Evolutionary conservation across 208 protist species (phyloP).

Genomic region (Crithidia acanthocephali): DNA sequence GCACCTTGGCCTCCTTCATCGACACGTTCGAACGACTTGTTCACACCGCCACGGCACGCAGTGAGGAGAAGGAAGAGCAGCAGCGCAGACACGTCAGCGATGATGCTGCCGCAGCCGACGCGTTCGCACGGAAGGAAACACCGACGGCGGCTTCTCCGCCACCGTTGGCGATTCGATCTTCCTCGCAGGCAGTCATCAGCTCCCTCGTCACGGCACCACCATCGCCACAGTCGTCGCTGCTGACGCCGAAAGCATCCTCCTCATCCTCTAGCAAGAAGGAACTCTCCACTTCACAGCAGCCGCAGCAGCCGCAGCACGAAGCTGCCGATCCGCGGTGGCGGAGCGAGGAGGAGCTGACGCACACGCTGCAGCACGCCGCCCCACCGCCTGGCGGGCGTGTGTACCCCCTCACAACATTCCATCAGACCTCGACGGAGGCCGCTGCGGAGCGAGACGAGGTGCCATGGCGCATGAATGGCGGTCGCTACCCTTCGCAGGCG

Average conservation of each 20-base stretch:
- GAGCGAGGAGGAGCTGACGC: too few relatives aligned
- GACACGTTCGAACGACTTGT: background rate
- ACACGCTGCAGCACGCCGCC: too few relatives aligned
- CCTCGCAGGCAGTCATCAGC: conserved; percentile 1
- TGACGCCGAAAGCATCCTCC: background rate
- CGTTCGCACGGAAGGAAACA: too few relatives aligned
- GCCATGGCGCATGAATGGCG: background rate
- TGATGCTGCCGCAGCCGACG: background rate
- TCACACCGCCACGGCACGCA: background rate
- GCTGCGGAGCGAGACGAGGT: background rate
- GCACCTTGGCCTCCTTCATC: background rate
- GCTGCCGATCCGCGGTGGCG: too few relatives aligned
- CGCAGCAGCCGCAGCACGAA: background rate
- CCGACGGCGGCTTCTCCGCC: background rate
- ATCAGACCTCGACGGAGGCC: background rate
- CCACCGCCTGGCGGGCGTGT: background rate
- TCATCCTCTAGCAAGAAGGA: background rate
- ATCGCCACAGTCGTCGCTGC: background rate
- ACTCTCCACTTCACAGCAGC: background rate
- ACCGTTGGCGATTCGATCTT: background rate
- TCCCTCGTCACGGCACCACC: background rate
- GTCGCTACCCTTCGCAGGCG: background rate
- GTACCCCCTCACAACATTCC: background rate
- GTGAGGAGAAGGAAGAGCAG: background rate
- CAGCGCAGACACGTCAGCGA: too few relatives aligned